These are phyloP conservation scores for Asterella californica DNA, from an alignment of 225 moss, liverwort and hornwort species.

Conservation along the genomic window DNA sequence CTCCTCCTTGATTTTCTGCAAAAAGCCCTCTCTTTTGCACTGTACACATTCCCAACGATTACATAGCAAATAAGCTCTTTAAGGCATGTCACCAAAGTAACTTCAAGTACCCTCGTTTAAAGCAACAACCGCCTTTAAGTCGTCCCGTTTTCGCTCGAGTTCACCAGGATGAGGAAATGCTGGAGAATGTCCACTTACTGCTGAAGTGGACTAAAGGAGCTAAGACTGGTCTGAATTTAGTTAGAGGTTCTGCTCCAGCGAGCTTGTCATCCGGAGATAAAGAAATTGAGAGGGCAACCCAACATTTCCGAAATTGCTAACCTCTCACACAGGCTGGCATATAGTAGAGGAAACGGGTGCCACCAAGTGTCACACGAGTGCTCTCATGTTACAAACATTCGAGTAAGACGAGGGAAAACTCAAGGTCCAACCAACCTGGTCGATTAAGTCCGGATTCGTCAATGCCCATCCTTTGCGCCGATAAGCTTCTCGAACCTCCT, in stretches of 20 bases:
- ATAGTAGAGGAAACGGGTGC: neutral
- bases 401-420: neutral
- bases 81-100: neutral
- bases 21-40: slow-evolving; percentile 93
- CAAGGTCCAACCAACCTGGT: slow-evolving; percentile 54
- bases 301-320: neutral
- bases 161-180: neutral
- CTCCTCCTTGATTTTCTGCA: slow-evolving; percentile 86
- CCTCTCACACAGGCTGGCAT: no score
- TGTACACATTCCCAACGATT: slow-evolving; percentile 30
- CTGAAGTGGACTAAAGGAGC: no score
- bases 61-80: neutral
- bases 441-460: slow-evolving; percentile 80
- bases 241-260: no score
- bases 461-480: slow-evolving; percentile 94
- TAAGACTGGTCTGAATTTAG: no score
- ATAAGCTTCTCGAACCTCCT: slow-evolving; percentile 97
- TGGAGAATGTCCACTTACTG: neutral
- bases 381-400: no score
- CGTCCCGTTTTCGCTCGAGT: neutral
- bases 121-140: neutral
- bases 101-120: neutral
- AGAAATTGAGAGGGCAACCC: neutral
- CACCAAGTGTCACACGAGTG: no score
- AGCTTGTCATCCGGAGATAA: neutral